phyloP scores from a whole-genome alignment of 768 basidiomycete species.

The Solioccasus polychromus region DNA sequence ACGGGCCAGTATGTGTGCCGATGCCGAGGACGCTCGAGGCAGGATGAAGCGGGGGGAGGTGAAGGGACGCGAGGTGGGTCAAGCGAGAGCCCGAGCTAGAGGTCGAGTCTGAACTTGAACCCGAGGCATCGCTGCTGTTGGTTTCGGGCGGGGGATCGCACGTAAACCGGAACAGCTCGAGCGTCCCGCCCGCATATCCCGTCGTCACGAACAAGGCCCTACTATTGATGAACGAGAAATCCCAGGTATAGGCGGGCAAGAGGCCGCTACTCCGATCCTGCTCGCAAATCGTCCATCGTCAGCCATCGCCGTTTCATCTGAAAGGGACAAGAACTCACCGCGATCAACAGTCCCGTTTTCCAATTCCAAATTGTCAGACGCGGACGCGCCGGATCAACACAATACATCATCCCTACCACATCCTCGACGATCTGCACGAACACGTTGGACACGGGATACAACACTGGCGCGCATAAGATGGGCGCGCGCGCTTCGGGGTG shows the following conservation, averaged over 20 bases:
- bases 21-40: constrained; percentile 16
- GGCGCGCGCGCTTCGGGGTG: constrained; percentile 42
- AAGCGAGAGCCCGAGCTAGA: too few species aligned
- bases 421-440: constrained; percentile 55
- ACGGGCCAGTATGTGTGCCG: constrained; percentile 34
- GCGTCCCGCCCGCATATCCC: constrained; percentile 30
- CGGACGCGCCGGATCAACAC: constrained; percentile 23
- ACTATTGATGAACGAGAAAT: constrained; percentile 47
- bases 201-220: constrained; percentile 44
- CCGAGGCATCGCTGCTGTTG: too few species aligned
- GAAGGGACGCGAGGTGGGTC: constrained; percentile 9
- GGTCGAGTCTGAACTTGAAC: too few species aligned
- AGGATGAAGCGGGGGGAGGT: constrained; percentile 10
- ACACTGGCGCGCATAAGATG: constrained; percentile 24
- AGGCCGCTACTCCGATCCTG: constrained; percentile 32
- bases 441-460: constrained; percentile 26
- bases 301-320: too few species aligned
- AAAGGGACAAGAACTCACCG: constrained; percentile 46
- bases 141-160: too few species aligned
- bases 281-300: too few species aligned
- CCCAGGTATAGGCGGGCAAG: constrained; percentile 31
- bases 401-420: constrained; percentile 48
- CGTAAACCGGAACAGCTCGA: constrained; percentile 43
- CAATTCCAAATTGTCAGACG: constrained; percentile 48
- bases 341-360: constrained; percentile 40